A percentile compares a stretch with the other conserved stretches of the same genome.
Conservation (phyloP, 2,329 filamentous ascomycete genomes). For the Penicillium sp. region DNA sequence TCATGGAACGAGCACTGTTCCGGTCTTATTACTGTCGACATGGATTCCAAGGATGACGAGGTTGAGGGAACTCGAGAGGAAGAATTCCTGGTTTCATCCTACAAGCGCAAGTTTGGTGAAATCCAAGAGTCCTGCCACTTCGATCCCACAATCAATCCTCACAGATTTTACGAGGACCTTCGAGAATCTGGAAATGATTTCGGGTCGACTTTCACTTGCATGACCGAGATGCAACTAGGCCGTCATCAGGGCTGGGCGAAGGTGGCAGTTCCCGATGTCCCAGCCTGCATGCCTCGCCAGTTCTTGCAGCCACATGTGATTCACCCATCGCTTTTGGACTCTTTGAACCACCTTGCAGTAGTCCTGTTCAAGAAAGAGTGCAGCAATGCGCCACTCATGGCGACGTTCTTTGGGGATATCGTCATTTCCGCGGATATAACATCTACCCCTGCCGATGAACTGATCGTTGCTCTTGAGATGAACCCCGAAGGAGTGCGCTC, state of each 20-base stretch:
- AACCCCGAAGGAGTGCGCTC: slow-evolving; percentile 1
- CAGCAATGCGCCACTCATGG: slow-evolving; percentile 2
- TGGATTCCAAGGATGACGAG: slow-evolving; percentile 1
- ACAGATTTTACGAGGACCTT: neutral
- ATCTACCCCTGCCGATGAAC: neutral
- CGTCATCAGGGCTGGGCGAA: neutral
- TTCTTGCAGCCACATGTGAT: slow-evolving; percentile 2
- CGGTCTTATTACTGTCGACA: neutral
- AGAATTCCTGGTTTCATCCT: neutral
- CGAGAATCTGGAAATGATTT: neutral
- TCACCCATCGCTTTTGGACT: neutral
- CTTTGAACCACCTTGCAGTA: slow-evolving; percentile 1
- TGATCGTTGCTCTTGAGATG: neutral
- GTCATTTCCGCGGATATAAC: neutral
- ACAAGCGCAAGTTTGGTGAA: neutral
- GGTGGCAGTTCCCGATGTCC: neutral
- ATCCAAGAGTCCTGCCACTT: neutral
- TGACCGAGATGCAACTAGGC: neutral
- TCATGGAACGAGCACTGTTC: slow-evolving; percentile 1
- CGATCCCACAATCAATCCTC: neutral
- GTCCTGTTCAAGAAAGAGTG: slow-evolving; percentile 1
- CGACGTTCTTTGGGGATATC: slow-evolving; percentile 1
- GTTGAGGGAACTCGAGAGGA: neutral
- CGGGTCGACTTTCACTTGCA: neutral
- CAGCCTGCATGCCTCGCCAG: neutral